phyloP scores from a whole-genome alignment of 2,329 filamentous ascomycete genomes.

The Stemphylium vesicarium region DNA sequence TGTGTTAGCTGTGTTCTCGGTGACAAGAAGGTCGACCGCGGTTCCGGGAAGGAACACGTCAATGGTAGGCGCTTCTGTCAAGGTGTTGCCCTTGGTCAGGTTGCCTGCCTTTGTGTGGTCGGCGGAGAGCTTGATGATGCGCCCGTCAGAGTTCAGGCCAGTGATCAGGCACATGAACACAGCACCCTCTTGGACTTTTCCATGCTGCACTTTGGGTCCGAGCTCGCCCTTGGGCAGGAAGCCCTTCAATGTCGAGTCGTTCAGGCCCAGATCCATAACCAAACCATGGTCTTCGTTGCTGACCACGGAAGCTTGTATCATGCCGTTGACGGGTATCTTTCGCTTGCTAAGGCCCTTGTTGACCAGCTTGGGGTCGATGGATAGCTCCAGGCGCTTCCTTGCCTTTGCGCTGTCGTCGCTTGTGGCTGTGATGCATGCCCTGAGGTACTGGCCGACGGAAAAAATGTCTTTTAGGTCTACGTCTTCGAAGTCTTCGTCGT shows the following conservation, averaged over 20 bases:
- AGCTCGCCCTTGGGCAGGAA: constrained; percentile 88
- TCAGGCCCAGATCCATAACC: constrained; percentile 87
- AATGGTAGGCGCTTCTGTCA: constrained; percentile 82
- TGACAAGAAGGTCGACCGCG: constrained; percentile 83
- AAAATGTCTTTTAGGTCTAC: constrained; percentile 80
- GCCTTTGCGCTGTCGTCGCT: constrained; percentile 70
- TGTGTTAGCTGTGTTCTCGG: constrained; percentile 76
- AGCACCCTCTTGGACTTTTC: constrained; percentile 77
- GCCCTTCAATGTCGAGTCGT: constrained; percentile 71
- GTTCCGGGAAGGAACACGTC: constrained; percentile 91
- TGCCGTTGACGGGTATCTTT: constrained; percentile 75
- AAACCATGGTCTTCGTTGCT: constrained; percentile 97
- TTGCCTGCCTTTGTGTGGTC: constrained; percentile 73
- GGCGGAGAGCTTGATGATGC: constrained; percentile 84
- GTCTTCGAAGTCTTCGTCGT: constrained; percentile 57
- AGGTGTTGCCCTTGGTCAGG: constrained; percentile 67
- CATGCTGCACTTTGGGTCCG: constrained; percentile 67
- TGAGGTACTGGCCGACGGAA: constrained; percentile 82
- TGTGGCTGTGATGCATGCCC: constrained; percentile 82
- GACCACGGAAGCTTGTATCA: constrained; percentile 83
- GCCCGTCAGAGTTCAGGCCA: constrained; percentile 75
- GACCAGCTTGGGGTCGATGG: constrained; percentile 76
- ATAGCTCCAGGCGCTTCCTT: constrained; percentile 85
- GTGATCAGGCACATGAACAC: constrained; percentile 85
- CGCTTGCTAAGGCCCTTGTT: constrained; percentile 77